phyloP scores from a whole-genome alignment of 106 monocot species.

The Dendrobium officinale region DNA sequence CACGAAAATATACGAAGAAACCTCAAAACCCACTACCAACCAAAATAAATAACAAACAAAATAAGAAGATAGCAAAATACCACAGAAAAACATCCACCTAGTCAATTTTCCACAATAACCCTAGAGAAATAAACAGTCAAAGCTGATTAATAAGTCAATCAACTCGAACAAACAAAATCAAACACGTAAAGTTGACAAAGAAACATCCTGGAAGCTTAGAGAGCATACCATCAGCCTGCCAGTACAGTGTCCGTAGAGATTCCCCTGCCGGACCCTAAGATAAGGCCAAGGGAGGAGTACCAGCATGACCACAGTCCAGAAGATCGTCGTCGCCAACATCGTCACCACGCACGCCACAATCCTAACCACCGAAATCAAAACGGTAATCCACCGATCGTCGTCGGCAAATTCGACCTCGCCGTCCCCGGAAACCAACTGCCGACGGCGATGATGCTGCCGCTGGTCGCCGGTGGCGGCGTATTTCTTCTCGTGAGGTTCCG shows the following conservation, averaged over 20 bases:
- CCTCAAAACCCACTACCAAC: background rate
- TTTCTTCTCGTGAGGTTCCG: background rate
- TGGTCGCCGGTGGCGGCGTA: background rate
- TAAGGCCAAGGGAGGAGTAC: constrained; percentile 38
- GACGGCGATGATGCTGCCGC: background rate
- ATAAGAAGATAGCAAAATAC: too few species aligned
- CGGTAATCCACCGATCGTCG: constrained; percentile 22
- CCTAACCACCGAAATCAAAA: constrained; percentile 15
- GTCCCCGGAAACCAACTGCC: background rate
- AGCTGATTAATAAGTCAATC: background rate
- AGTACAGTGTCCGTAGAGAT: constrained; percentile 38
- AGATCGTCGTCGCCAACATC: constrained; percentile 30
- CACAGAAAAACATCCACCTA: background rate
- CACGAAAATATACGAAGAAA: too few species aligned
- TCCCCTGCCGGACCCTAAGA: constrained; percentile 27
- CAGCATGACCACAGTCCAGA: constrained; percentile 40
- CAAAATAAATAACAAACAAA: too few species aligned
- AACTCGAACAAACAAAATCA: background rate
- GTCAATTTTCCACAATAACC: background rate
- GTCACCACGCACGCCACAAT: constrained; percentile 25
- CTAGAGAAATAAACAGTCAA: background rate
- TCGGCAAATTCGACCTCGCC: background rate
- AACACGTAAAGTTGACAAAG: background rate
- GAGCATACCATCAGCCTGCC: constrained; percentile 4
- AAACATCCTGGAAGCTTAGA: background rate